Percentiles rank a stretch among this genome's conserved stretches.
Conservation (phyloP, 768 basidiomycete species). For the Rhodocollybia butyracea region DNA sequence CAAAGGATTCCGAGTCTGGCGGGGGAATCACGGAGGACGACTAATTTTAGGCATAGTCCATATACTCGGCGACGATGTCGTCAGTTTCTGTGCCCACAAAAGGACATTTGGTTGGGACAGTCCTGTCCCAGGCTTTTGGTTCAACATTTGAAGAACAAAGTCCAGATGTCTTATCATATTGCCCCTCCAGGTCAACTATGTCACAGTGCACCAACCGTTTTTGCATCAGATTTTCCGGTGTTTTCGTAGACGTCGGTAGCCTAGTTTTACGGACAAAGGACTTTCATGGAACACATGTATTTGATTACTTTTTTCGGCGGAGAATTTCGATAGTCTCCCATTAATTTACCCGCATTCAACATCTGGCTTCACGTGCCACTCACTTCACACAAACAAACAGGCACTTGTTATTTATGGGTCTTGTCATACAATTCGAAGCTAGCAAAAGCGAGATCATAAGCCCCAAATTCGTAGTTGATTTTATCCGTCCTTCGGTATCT, state of each 20-base stretch:
- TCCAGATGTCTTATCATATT: no score
- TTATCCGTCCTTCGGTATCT: slow-evolving; percentile 86
- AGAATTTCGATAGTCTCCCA: background rate
- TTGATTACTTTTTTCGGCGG: slow-evolving; percentile 1
- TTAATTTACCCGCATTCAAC: background rate
- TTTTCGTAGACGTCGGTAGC: background rate
- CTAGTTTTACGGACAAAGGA: background rate
- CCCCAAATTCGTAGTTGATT: slow-evolving; percentile 97
- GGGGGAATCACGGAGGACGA: background rate
- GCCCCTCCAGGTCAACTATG: no score
- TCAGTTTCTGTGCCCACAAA: no score
- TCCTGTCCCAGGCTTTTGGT: no score
- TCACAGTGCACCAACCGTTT: no score
- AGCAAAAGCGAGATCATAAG: slow-evolving; percentile 87
- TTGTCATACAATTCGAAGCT: slow-evolving; percentile 62
- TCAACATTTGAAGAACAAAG: no score
- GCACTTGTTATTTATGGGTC: slow-evolving; percentile 5
- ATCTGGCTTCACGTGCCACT: background rate
- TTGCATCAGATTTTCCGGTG: no score
- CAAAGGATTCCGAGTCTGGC: background rate
- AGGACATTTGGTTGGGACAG: no score
- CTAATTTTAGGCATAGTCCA: background rate
- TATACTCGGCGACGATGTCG: no score
- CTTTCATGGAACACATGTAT: background rate
- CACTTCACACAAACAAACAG: background rate